Base-by-base conservation (phyloP, 2,329 filamentous ascomycete species). In the Trichoderma endophyticum region DNA sequence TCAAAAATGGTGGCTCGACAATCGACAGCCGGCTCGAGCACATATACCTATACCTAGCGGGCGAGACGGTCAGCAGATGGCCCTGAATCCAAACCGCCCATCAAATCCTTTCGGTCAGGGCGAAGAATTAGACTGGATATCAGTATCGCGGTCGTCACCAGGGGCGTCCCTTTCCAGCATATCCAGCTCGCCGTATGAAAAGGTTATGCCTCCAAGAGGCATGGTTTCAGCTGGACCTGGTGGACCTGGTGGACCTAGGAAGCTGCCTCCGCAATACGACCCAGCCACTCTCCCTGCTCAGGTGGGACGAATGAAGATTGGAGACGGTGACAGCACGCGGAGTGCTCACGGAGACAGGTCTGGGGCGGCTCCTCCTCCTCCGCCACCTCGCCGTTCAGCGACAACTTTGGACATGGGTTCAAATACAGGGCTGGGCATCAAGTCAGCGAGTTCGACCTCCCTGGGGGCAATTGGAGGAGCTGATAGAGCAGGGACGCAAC, bases 81-180 rank as follows among this genome's bases (percentile, higher is more conserved):
- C 90, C 3, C 86, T 93, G 26, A 98, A 97, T 79, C 89, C 91
- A 1, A 87, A 89, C 36, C 89, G 93, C 62, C 89, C 90, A 14
- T 89, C 92, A 1, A 98, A 98, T 77, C 96, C 96, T 0, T 98
- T 97, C 80, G 87, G 86, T 1, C 84, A 87, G 0, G 90, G 88
- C 2, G 86, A 91, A 36, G 93, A 97, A 80, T 89, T 91, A 11
- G 95, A 98, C 77, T 98, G 96, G 96, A 89, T 97, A 56, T 87
- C 86, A 4, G 84, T 91, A 6, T 86, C 89, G 26, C 83, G 88
- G 36, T 82, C 86, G 3, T 83, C 85, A 56, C 88, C 87, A 18
- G 84, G 86, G 48, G 80, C 87, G 34, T 87, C 86, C 1, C 83
- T 87, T 0, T 88, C 86, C 2, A 89, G 85, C 77, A 84, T 90